phyloP scores from a whole-genome alignment of 1,284 basidiomycete genomes.

The Rhodotorula sp. region DNA sequence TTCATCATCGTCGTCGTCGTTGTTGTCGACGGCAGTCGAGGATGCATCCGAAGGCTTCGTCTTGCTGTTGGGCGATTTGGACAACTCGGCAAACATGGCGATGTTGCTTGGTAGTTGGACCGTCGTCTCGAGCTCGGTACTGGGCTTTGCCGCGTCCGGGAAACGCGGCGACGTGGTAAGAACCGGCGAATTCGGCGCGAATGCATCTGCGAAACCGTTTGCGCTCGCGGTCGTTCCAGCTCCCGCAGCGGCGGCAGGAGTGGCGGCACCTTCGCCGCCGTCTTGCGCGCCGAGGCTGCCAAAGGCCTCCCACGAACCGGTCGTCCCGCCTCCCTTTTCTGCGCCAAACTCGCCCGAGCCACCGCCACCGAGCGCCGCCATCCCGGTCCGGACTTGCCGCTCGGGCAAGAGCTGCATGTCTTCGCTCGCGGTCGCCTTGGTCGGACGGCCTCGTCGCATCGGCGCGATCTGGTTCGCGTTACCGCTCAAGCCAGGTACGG shows the following conservation, averaged over 20 bases:
- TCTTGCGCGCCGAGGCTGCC: background rate
- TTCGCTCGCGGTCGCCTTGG: conserved; percentile 24
- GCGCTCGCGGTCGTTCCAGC: background rate
- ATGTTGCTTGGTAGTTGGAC: conserved; percentile 20
- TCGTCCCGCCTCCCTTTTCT: background rate
- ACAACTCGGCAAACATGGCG: conserved; percentile 30
- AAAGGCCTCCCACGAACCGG: background rate
- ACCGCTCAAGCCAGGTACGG: conserved; percentile 3
- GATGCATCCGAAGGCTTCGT: no score
- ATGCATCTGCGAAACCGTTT: conserved; percentile 29
- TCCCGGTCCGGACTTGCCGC: conserved; percentile 9
- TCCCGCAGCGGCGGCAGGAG: background rate
- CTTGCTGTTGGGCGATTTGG: background rate
- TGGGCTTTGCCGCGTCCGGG: background rate
- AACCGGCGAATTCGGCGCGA: conserved; percentile 6
- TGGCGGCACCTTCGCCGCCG: background rate
- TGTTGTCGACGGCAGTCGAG: background rate
- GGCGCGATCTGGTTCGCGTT: conserved; percentile 46
- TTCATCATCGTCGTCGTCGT: conserved; percentile 7
- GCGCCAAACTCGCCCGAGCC: background rate
- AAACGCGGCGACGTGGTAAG: background rate
- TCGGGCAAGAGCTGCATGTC: conserved; percentile 1
- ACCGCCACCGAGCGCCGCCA: conserved; percentile 9
- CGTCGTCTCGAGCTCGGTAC: conserved; percentile 6
- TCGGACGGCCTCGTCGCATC: conserved; percentile 50